Evolutionary conservation across 2,329 filamentous ascomycete species (phyloP).

Genomic region (Stromatinia cepivora): DNA sequence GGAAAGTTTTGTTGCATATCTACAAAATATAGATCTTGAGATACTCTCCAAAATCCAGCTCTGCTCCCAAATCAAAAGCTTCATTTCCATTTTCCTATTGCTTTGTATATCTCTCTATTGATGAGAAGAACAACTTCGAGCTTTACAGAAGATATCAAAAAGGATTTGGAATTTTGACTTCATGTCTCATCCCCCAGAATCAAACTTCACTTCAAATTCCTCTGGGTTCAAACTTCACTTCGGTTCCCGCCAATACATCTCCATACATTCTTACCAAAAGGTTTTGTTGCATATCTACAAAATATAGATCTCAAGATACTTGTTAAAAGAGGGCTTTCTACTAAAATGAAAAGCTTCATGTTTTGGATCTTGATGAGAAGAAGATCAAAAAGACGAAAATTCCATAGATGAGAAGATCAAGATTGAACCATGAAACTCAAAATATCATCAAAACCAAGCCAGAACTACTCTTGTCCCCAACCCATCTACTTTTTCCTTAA

Average conservation of each 20-base stretch:
- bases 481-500: neutral
- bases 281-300: neutral
- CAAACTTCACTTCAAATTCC: neutral
- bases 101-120: neutral
- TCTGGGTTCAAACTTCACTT: neutral
- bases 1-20: constrained; percentile 1
- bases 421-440: neutral
- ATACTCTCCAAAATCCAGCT: neutral
- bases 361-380: neutral
- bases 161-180: neutral
- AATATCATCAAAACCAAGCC: neutral
- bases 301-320: neutral
- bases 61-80: neutral
- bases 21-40: neutral
- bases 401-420: neutral
- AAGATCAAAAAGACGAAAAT: neutral
- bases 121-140: constrained; percentile 4
- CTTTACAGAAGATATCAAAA: neutral
- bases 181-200: neutral
- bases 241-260: neutral
- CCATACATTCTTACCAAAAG: neutral
- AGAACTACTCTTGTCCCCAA: neutral
- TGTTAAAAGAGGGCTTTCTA: neutral
- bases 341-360: neutral
- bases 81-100: neutral